Conservation (phyloP, 495 filamentous ascomycete genomes). For the Penicillium tannophilum region DNA sequence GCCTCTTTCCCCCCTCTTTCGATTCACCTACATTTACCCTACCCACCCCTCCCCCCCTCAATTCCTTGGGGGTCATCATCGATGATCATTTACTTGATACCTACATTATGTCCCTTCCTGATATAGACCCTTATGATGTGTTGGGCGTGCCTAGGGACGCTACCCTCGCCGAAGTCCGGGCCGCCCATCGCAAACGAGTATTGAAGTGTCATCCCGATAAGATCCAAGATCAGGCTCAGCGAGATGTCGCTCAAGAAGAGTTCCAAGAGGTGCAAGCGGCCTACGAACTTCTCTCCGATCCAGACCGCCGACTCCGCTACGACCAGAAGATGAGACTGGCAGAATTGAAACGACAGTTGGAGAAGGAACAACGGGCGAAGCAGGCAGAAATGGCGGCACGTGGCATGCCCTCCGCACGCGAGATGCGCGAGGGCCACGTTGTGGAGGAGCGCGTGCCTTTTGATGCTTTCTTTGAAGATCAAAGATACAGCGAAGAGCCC, state of each 20-base stretch:
- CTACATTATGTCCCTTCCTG: constrained; percentile 59
- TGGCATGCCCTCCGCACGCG: constrained; percentile 29
- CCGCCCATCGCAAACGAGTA: constrained; percentile 86
- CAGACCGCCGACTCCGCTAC: constrained; percentile 68
- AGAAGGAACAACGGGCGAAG: constrained; percentile 30
- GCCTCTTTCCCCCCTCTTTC: constrained; percentile 25
- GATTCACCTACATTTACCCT: constrained; percentile 16
- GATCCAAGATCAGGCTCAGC: constrained; percentile 72
- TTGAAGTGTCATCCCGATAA: constrained; percentile 96
- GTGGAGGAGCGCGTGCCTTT: constrained; percentile 51
- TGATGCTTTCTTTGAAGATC: constrained; percentile 45
- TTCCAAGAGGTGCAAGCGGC: constrained; percentile 94
- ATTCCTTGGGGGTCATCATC: constrained; percentile 9
- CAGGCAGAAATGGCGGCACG: constrained; percentile 25
- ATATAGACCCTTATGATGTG: constrained; percentile 80
- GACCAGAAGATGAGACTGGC: constrained; percentile 72
- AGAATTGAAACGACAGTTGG: constrained; percentile 56
- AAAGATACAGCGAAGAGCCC: constrained; percentile 40
- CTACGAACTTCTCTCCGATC: constrained; percentile 88
- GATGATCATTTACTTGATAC: constrained; percentile 15
- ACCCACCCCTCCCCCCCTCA: constrained; percentile 7
- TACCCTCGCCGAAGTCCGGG: constrained; percentile 70
- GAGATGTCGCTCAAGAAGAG: constrained; percentile 71
- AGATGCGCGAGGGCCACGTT: constrained; percentile 47
- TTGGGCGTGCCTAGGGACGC: constrained; percentile 79